phyloP scores from a whole-genome alignment of 495 filamentous ascomycete species.

The Pyrenula massariospora region DNA sequence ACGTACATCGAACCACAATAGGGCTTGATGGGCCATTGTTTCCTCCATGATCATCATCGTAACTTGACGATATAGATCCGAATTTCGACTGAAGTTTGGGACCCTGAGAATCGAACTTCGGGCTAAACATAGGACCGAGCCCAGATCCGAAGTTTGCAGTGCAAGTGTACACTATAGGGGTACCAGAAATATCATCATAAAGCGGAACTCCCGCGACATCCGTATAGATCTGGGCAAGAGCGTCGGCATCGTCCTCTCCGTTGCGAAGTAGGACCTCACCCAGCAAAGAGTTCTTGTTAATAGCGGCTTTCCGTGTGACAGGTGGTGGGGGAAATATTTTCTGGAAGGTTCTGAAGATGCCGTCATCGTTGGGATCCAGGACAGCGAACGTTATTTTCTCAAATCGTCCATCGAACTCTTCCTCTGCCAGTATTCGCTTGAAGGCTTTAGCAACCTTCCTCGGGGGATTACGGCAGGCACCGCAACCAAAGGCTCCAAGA shows the following conservation, averaged over 20 bases:
- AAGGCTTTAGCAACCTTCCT: slow-evolving; percentile 50
- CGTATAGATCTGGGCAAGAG: not conserved
- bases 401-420: slow-evolving; percentile 43
- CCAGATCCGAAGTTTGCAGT: not conserved
- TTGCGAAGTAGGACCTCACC: not conserved
- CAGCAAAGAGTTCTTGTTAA: not conserved
- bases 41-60: not conserved
- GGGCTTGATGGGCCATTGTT: not conserved
- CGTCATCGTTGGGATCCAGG: slow-evolving; percentile 14
- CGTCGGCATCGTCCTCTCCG: not conserved
- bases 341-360: not conserved
- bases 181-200: not conserved
- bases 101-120: not conserved
- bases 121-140: not conserved
- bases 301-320: not conserved
- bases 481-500: slow-evolving; percentile 58
- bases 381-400: slow-evolving; percentile 42
- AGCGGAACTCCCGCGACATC: not conserved
- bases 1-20: not conserved
- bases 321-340: not conserved
- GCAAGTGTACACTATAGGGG: not conserved
- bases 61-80: not conserved
- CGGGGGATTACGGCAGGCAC: slow-evolving; percentile 48
- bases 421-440: slow-evolving; percentile 42
- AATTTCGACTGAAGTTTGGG: not conserved